Evolutionary conservation across 176 grass and related monocot species (phyloP), one percentile per base, ranked within the genome.

Genomic region (Oryza meridionalis): DNA sequence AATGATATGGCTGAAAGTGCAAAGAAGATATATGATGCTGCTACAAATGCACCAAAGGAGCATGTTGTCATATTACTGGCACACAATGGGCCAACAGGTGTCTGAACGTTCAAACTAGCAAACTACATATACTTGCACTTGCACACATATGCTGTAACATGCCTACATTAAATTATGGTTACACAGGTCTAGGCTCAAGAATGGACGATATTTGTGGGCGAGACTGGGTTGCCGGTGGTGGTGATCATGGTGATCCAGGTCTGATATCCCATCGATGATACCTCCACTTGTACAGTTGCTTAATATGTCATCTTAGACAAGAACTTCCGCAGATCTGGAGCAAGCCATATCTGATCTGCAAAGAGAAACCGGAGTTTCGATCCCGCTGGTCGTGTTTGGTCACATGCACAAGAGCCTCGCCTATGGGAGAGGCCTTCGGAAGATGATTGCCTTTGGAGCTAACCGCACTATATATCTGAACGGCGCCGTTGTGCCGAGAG

Each of bases 61-160:
- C 90, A 96, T 85, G 83, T 49, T 68, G 78, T 99, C 22, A 83
- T 99, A 87, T 42, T 99, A 80, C 93, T 99, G 78, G 93, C 91
- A 15, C 96, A 99, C 88, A 96, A 99, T 91, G 96, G 96, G 61
- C 96, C 96, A 82, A 99, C 91, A 96, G 91, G 96, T 99, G 63
- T 69, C 37, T 84, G 19, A 73, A 78, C 19, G 59, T 81, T 69
- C 21, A 16, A 74, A 33, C 68, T 35, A 21, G 21, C 11, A 22
- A 29, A 33, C 43, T n/a, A 6, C 55, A n/a, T 61, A 42, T 38
- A 38, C 37, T 38, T 38, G 37, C 37, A 38, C 37, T 38, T 38
- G 37, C 37, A 38, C 38, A 4, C 58, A n/a, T 61, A 42, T 67
- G n/a, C 42, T 29, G 72, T 9, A 82, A 17, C 5, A 26, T 29